phyloP scores from a whole-genome alignment of 75 land plant species.

The Sequoiadendron giganteum region DNA sequence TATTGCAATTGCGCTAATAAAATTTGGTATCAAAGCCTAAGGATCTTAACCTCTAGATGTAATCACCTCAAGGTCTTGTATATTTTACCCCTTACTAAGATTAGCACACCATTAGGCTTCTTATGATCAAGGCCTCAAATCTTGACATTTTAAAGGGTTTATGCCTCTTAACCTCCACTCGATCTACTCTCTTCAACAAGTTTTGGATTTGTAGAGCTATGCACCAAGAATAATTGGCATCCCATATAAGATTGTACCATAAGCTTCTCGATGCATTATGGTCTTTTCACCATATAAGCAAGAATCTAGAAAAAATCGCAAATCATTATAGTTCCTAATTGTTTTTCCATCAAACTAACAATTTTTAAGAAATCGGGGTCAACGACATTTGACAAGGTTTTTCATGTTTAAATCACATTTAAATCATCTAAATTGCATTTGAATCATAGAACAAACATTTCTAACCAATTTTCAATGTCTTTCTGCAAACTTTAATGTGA shows the following conservation, averaged over 20 bases:
- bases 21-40: not conserved
- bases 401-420: too few relatives aligned
- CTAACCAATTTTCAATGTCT: too few relatives aligned
- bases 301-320: too few relatives aligned
- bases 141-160: not conserved
- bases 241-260: not conserved
- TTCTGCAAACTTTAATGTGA: too few relatives aligned
- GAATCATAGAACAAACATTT: too few relatives aligned
- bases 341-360: too few relatives aligned
- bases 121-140: not conserved
- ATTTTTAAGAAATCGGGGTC: too few relatives aligned
- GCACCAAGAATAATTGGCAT: not conserved
- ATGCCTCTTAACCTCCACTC: not conserved
- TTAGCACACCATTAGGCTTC: not conserved
- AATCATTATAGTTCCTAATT: too few relatives aligned
- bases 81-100: not conserved
- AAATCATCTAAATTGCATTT: too few relatives aligned
- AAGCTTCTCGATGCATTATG: too few relatives aligned
- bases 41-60: not conserved
- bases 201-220: not conserved
- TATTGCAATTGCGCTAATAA: not conserved
- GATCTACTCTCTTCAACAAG: not conserved
- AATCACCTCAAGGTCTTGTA: not conserved
- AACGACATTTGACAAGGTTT: too few relatives aligned
- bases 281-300: too few relatives aligned